These are phyloP conservation scores for Pterocarpus macrocarpus DNA, from an alignment of 306 rosid species.

Conservation along the genomic window DNA sequence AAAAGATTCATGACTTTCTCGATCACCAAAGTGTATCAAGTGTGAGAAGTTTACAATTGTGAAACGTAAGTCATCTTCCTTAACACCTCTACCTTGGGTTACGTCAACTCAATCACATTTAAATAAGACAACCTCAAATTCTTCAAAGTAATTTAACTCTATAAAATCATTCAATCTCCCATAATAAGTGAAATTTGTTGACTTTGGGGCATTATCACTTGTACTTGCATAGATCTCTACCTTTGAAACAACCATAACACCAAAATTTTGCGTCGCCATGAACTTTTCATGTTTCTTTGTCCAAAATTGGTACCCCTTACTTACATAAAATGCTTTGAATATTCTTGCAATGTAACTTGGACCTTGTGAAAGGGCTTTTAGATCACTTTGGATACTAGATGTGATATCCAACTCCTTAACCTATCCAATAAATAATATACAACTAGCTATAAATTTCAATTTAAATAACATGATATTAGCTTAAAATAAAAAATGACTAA, in stretches of 20 bases:
- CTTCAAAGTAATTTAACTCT: constrained; percentile 9
- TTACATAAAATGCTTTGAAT: constrained; percentile 9
- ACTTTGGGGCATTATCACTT: constrained; percentile 14
- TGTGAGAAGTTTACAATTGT: constrained; percentile 5
- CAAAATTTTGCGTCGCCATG: neutral
- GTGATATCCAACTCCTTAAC: neutral
- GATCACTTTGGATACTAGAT: neutral
- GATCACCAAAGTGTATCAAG: neutral
- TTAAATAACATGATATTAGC: neutral
- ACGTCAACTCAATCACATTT: constrained; percentile 16
- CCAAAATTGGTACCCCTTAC: neutral
- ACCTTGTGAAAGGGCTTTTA: neutral
- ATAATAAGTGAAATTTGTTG: neutral
- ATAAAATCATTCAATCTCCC: constrained; percentile 10
- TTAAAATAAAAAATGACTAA: neutral
- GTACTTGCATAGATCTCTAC: neutral
- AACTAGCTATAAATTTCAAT: neutral
- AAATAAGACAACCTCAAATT: constrained; percentile 10
- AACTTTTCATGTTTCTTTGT: neutral
- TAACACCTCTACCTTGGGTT: neutral
- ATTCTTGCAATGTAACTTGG: constrained; percentile 9
- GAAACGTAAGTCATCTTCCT: neutral
- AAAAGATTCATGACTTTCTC: constrained; percentile 6
- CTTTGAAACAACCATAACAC: constrained; percentile 25
- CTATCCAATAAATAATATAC: neutral